These are phyloP conservation scores for Allium sativum DNA, from an alignment of 106 monocot genomes.

Conservation along the genomic window DNA sequence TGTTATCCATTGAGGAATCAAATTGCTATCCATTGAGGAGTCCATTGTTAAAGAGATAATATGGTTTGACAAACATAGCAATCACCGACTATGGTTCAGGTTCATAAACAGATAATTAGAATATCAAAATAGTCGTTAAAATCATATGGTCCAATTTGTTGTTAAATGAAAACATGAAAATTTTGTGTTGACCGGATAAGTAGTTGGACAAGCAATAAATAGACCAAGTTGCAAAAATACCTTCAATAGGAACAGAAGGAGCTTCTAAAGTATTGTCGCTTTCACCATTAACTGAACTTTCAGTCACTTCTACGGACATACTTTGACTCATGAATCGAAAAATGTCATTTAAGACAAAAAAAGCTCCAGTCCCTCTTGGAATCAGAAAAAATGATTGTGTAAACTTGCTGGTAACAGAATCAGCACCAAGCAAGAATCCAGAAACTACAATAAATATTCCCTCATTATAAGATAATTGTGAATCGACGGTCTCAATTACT, in stretches of 20 bases:
- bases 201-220: too few relatives aligned
- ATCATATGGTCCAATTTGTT: too few relatives aligned
- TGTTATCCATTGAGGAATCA: not conserved
- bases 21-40: not conserved
- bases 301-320: slow-evolving; percentile 12
- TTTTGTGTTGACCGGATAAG: too few relatives aligned
- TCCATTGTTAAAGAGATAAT: not conserved
- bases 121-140: too few relatives aligned
- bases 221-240: slow-evolving; percentile 2
- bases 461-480: slow-evolving; percentile 39
- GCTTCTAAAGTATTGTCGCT: slow-evolving; percentile 9
- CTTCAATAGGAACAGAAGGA: slow-evolving; percentile 13
- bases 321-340: slow-evolving; percentile 29
- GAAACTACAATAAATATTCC: slow-evolving; percentile 50
- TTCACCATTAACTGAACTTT: slow-evolving; percentile 12
- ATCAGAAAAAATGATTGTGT: slow-evolving; percentile 78
- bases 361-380: slow-evolving; percentile 56
- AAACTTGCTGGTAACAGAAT: slow-evolving; percentile 32
- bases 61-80: not conserved
- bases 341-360: slow-evolving; percentile 68
- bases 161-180: too few relatives aligned
- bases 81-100: too few relatives aligned
- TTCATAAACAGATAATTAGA: too few relatives aligned
- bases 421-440: slow-evolving; percentile 36
- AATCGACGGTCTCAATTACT: slow-evolving; percentile 39